Evolutionary conservation across 2,329 filamentous ascomycete genomes (phyloP).

Genomic region (Didymella lethalis): DNA sequence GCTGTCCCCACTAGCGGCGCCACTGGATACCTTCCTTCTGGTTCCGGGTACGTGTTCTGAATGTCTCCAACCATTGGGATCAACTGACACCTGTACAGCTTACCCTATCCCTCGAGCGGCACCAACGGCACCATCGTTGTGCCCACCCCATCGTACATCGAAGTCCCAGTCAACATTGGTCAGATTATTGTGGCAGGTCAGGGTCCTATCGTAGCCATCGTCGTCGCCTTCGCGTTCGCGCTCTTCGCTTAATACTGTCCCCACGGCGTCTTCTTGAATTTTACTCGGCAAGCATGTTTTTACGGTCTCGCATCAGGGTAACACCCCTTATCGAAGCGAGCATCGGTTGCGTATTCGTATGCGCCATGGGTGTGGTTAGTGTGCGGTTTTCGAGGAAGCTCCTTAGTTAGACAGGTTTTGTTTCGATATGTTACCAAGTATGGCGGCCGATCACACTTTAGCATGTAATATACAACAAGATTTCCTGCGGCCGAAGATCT

Average conservation of each 20-base stretch:
- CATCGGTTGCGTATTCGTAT: constrained; percentile 27
- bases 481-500: constrained; percentile 25
- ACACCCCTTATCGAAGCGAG: constrained; percentile 29
- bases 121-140: constrained; percentile 35
- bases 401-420: constrained; percentile 38
- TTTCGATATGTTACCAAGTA: constrained; percentile 43
- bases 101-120: constrained; percentile 27
- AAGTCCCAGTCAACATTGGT: constrained; percentile 36
- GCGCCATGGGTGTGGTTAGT: constrained; percentile 24
- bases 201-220: constrained; percentile 38
- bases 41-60: constrained; percentile 35
- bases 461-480: constrained; percentile 38
- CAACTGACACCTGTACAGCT: constrained; percentile 23
- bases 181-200: constrained; percentile 32
- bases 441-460: constrained; percentile 32
- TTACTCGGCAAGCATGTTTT: constrained; percentile 20
- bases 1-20: constrained; percentile 31
- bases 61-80: not conserved
- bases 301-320: constrained; percentile 27
- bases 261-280: not conserved
- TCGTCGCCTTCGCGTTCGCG: constrained; percentile 39
- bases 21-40: constrained; percentile 32
- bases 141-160: constrained; percentile 37
- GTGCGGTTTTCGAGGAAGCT: constrained; percentile 34
- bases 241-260: constrained; percentile 33